Evolutionary conservation across 345 rosid genomes (phyloP).

Genomic region (Acer yangbiense): DNA sequence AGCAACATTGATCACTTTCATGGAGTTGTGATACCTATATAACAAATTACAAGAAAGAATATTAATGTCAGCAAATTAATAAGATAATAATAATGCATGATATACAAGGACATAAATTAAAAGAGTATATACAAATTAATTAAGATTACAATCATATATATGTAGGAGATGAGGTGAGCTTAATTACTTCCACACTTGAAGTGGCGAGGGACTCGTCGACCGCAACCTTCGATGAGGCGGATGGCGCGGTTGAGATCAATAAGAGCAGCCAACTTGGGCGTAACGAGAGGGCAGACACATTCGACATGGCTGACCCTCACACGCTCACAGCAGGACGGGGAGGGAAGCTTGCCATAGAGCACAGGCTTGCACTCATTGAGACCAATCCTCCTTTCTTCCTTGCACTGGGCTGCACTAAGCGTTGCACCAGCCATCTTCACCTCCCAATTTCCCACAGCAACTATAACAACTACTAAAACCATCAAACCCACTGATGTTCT

Average conservation of each 20-base stretch:
- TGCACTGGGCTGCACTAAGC: conserved; percentile 31
- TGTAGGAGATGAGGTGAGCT: too few relatives aligned
- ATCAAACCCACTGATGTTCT: conserved; percentile 8
- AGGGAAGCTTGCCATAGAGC: conserved; percentile 32
- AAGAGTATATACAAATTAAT: neutral
- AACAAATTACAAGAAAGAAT: too few relatives aligned
- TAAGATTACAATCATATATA: too few relatives aligned
- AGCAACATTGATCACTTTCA: too few relatives aligned
- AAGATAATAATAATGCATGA: too few relatives aligned
- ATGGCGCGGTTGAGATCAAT: conserved; percentile 38
- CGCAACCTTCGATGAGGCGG: conserved; percentile 42
- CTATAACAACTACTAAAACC: neutral
- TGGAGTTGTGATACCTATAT: too few relatives aligned
- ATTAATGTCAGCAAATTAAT: too few relatives aligned
- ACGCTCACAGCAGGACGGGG: conserved; percentile 40
- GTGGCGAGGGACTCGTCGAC: conserved; percentile 45
- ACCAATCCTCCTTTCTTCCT: conserved; percentile 35
- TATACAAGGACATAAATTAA: neutral
- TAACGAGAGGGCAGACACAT: conserved; percentile 37
- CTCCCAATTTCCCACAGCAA: neutral
- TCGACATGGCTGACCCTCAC: conserved; percentile 33
- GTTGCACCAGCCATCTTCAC: conserved; percentile 19
- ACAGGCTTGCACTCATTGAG: conserved; percentile 44
- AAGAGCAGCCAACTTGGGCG: conserved; percentile 33
- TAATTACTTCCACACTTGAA: conserved; percentile 45